These are phyloP conservation scores for Globisporangium cederbergense DNA, from an alignment of 352 stramenopile species.

Conservation along the genomic window DNA sequence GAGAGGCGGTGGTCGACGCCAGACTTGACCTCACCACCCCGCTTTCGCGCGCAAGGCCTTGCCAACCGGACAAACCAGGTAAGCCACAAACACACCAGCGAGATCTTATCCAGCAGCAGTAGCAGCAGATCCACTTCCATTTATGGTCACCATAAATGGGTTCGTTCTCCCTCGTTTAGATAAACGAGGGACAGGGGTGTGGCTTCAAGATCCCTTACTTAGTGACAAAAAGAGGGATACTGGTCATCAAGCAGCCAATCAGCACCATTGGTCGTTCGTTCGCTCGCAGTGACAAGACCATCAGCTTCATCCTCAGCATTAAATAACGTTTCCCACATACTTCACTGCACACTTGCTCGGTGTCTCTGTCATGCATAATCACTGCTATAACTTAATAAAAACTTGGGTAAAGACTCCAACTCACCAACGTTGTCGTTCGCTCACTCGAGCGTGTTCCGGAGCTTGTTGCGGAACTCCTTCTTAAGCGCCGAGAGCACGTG, in stretches of 20 bases:
- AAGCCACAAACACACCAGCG: not conserved
- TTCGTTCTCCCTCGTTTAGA: not conserved
- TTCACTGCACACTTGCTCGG: not conserved
- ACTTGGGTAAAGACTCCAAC: not conserved
- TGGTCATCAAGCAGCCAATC: not conserved
- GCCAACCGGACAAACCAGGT: not conserved
- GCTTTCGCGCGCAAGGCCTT: not conserved
- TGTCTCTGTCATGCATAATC: not conserved
- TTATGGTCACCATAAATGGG: conserved; percentile 3
- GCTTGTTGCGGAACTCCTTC: conserved; percentile 77
- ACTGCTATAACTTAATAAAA: conserved; percentile 11
- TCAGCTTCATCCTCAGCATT: not conserved
- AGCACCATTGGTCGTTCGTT: no score
- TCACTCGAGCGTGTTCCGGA: conserved; percentile 58
- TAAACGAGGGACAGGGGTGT: not conserved
- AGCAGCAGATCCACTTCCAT: not conserved
- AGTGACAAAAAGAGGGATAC: not conserved
- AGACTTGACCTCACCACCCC: not conserved
- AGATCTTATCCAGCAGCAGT: conserved; percentile 6
- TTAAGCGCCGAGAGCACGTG: conserved; percentile 78
- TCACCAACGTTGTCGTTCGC: not conserved
- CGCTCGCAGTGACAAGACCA: no score
- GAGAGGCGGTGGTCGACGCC: not conserved
- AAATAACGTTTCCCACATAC: conserved; percentile 7
- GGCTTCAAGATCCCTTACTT: conserved; percentile 1